Conservation (phyloP, 2,329 filamentous ascomycete genomes). For the Colletotrichum acutatum region DNA sequence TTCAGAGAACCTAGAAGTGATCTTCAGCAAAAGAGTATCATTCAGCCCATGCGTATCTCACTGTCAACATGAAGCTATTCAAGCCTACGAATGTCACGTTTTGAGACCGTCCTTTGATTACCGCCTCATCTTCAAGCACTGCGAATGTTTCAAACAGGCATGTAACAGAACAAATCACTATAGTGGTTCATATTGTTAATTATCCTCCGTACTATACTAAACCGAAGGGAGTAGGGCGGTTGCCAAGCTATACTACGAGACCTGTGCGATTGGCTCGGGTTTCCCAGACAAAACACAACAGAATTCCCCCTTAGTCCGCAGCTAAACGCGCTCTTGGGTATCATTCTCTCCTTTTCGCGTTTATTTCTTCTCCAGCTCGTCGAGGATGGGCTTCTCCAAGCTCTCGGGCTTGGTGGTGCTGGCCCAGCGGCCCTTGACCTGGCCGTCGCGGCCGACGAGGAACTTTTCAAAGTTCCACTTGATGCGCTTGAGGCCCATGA, state of each 20-base stretch:
- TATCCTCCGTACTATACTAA: background rate
- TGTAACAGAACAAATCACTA: background rate
- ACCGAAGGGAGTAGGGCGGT: background rate
- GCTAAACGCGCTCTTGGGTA: slow-evolving; percentile 8
- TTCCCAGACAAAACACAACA: background rate
- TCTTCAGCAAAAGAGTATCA: background rate
- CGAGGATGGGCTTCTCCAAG: slow-evolving; percentile 79
- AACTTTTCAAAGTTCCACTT: slow-evolving; percentile 99
- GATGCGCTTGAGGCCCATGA: slow-evolving; percentile 88
- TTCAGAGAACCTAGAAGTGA: too few species aligned
- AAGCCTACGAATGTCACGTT: background rate
- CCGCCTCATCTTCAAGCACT: background rate
- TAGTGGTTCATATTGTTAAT: background rate
- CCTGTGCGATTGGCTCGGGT: background rate
- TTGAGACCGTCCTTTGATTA: background rate
- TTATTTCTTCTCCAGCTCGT: slow-evolving; percentile 71
- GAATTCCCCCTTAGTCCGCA: background rate
- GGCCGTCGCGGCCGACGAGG: slow-evolving; percentile 84
- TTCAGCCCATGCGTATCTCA: background rate
- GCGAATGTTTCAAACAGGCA: background rate
- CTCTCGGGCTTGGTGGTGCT: slow-evolving; percentile 87
- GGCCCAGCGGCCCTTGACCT: slow-evolving; percentile 87
- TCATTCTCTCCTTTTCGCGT: background rate
- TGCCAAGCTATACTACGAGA: background rate
- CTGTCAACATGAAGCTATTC: background rate